Percentiles rank a stretch among this genome's conserved stretches.
phyloP scores from a whole-genome alignment of 305 asterid species.

The Fraxinus nigra region DNA sequence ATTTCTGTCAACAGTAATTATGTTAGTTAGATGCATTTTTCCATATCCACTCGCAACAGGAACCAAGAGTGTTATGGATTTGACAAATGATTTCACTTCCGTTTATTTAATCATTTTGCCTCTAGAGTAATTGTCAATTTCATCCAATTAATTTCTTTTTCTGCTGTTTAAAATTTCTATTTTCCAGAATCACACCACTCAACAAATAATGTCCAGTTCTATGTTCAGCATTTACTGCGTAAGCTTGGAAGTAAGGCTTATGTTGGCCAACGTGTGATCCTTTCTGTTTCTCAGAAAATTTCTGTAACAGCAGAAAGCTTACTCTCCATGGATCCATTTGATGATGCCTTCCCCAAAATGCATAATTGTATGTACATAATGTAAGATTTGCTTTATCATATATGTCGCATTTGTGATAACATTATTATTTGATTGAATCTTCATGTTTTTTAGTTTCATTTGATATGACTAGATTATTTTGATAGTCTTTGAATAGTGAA shows the following conservation, averaged over 20 bases:
- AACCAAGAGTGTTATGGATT: not conserved
- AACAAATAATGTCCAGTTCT: slow-evolving; percentile 39
- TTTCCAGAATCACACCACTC: slow-evolving; percentile 44
- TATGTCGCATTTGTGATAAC: not conserved
- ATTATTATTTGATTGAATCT: not conserved
- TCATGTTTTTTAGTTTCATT: not conserved
- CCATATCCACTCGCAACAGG: not conserved
- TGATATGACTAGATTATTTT: not conserved
- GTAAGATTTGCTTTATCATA: slow-evolving; percentile 49
- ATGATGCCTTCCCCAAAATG: slow-evolving; percentile 63
- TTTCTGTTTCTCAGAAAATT: slow-evolving; percentile 78
- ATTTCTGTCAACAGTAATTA: not conserved
- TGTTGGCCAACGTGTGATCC: slow-evolving; percentile 75
- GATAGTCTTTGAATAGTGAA: not conserved
- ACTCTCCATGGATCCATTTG: slow-evolving; percentile 89
- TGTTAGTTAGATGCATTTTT: slow-evolving; percentile 10
- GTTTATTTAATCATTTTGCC: not conserved
- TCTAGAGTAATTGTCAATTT: slow-evolving; percentile 6
- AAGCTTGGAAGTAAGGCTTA: slow-evolving; percentile 77
- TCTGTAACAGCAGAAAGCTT: slow-evolving; percentile 74
- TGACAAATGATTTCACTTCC: slow-evolving; percentile 16
- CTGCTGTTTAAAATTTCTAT: slow-evolving; percentile 9
- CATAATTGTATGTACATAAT: slow-evolving; percentile 68
- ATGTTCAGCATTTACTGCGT: slow-evolving; percentile 83
- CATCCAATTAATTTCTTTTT: slow-evolving; percentile 17